Evolutionary conservation across 108 stramenopile genomes (phyloP).

Genomic region (Epithemia pelagica): DNA sequence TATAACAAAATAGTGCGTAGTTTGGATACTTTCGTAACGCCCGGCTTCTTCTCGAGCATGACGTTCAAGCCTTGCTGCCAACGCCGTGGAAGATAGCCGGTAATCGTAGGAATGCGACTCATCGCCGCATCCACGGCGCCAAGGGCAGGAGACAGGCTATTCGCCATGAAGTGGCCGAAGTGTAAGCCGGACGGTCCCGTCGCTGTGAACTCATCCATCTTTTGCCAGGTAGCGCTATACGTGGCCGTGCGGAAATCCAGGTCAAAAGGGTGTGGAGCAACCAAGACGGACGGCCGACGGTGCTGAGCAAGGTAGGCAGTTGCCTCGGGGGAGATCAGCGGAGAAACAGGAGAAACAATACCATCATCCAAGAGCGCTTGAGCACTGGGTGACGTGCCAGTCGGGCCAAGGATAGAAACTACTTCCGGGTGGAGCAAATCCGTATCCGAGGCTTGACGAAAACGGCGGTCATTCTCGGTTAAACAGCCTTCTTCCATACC

Average conservation of each 20-base stretch:
- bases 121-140: too few species aligned
- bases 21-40: not conserved
- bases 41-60: slow-evolving; percentile 9
- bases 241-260: not conserved
- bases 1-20: slow-evolving; percentile 14
- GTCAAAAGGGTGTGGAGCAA: not conserved
- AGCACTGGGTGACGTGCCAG: not conserved
- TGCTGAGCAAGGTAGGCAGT: too few species aligned
- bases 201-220: not conserved
- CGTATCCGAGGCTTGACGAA: not conserved
- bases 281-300: not conserved
- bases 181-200: not conserved
- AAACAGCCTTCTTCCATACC: not conserved
- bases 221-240: not conserved
- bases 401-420: not conserved
- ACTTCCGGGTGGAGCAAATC: not conserved
- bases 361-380: not conserved
- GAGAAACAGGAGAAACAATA: not conserved
- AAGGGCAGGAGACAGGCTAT: too few species aligned
- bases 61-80: not conserved
- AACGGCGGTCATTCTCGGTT: not conserved
- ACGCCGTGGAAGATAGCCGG: not conserved
- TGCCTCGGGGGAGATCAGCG: not conserved
- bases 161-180: not conserved
- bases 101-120: not conserved